phyloP scores from a whole-genome alignment of 257 asterid species.

The Nicotiana benthamiana region DNA sequence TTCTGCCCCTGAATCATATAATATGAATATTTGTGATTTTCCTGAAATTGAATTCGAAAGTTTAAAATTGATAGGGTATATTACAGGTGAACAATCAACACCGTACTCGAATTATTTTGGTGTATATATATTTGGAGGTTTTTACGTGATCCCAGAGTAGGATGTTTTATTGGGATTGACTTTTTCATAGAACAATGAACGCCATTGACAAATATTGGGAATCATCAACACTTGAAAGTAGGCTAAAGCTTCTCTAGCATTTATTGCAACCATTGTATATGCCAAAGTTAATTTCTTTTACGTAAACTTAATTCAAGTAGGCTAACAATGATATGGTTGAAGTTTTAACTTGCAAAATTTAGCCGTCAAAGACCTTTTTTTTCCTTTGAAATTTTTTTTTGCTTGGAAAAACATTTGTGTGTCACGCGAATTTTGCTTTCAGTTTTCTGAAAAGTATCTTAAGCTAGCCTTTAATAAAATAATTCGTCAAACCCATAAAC shows the following conservation, averaged over 20 bases:
- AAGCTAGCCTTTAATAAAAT: slow-evolving; percentile 1
- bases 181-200: too few species aligned
- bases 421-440: too few species aligned
- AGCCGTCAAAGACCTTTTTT: neutral
- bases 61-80: neutral
- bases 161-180: too few species aligned
- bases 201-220: too few species aligned
- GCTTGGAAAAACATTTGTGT: neutral
- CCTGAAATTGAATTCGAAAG: neutral
- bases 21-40: neutral
- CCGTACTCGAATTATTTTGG: neutral
- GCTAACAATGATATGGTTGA: too few species aligned
- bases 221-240: too few species aligned
- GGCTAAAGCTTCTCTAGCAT: neutral
- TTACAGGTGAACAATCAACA: neutral
- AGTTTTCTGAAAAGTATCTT: neutral
- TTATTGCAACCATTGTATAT: neutral
- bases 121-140: neutral
- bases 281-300: neutral
- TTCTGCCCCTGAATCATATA: neutral
- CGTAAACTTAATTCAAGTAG: too few species aligned
- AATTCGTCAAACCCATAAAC: slow-evolving; percentile 11
- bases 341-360: neutral
- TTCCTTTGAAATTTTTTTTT: neutral
- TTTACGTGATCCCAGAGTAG: too few species aligned